Evolutionary conservation across 371 early-diverging fungal species (phyloP).

Genomic region (Circinella umbellata): DNA sequence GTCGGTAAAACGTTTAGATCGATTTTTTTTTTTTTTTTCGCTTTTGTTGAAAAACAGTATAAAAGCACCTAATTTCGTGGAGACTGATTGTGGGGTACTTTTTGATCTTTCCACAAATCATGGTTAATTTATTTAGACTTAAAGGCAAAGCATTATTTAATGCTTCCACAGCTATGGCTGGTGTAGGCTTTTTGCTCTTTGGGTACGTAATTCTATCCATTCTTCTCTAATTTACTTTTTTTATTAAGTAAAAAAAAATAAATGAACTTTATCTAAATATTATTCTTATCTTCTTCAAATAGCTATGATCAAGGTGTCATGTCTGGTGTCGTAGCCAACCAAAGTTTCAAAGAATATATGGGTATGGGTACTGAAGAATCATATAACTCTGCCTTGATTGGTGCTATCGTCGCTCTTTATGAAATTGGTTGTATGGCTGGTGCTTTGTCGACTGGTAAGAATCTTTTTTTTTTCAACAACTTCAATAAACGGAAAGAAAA

Average conservation of each 20-base stretch:
- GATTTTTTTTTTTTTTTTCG: not conserved
- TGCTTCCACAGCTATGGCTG: conserved; percentile 50
- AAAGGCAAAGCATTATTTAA: conserved; percentile 46
- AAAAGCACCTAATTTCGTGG: conserved; percentile 1
- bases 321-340: conserved; percentile 50
- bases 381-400: conserved; percentile 32
- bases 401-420: conserved; percentile 37
- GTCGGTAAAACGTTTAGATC: conserved; percentile 9
- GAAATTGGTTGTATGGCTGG: conserved; percentile 43
- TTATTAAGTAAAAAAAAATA: not conserved
- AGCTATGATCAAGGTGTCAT: conserved; percentile 38
- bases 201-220: conserved; percentile 38
- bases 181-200: conserved; percentile 53
- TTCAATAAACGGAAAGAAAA: not conserved
- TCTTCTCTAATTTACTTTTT: not conserved
- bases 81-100: conserved; percentile 5
- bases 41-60: not conserved
- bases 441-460: conserved; percentile 31
- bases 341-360: conserved; percentile 38
- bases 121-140: conserved; percentile 16
- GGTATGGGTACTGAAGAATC: conserved; percentile 21
- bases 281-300: not conserved
- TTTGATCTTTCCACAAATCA: conserved; percentile 8
- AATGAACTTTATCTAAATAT: too few species aligned
- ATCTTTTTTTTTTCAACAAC: not conserved